Evolutionary conservation across 2,329 filamentous ascomycete genomes (phyloP).

Genomic region (Fusarium penzigii): DNA sequence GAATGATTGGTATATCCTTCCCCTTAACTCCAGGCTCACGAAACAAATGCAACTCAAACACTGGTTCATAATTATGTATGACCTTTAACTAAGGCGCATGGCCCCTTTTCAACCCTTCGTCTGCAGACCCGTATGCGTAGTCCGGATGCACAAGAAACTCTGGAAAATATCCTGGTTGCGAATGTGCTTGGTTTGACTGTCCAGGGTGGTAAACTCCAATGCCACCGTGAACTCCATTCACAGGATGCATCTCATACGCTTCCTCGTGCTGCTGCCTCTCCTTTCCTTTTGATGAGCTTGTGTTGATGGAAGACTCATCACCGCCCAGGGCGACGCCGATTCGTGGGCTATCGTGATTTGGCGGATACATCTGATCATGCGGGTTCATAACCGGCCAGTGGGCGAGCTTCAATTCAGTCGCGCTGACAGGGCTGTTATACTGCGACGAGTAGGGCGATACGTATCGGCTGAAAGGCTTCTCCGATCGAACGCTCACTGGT

Average conservation of each 20-base stretch:
- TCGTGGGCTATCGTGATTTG: conserved; percentile 7
- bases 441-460: conserved; percentile 62
- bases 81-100: background rate
- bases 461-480: conserved; percentile 47
- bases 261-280: conserved; percentile 36
- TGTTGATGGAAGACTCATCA: conserved; percentile 14
- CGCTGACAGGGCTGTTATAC: conserved; percentile 58
- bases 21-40: conserved; percentile 16
- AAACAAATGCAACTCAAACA: background rate
- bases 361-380: conserved; percentile 4
- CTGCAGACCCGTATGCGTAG: conserved; percentile 2
- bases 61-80: background rate
- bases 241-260: conserved; percentile 52
- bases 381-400: conserved; percentile 17
- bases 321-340: conserved; percentile 13
- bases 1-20: conserved; percentile 12
- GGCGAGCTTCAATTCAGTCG: conserved; percentile 34
- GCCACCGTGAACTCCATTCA: conserved; percentile 37
- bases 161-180: conserved; percentile 9
- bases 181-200: conserved; percentile 5
- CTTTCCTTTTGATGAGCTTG: conserved; percentile 15
- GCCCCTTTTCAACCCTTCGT: conserved; percentile 7
- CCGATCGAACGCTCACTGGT: conserved; percentile 45
- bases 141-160: conserved; percentile 3
- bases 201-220: conserved; percentile 11